These are phyloP conservation scores for Magnusiomyces magnusii DNA, from an alignment of 1,139 yeast species.

Conservation along the genomic window DNA sequence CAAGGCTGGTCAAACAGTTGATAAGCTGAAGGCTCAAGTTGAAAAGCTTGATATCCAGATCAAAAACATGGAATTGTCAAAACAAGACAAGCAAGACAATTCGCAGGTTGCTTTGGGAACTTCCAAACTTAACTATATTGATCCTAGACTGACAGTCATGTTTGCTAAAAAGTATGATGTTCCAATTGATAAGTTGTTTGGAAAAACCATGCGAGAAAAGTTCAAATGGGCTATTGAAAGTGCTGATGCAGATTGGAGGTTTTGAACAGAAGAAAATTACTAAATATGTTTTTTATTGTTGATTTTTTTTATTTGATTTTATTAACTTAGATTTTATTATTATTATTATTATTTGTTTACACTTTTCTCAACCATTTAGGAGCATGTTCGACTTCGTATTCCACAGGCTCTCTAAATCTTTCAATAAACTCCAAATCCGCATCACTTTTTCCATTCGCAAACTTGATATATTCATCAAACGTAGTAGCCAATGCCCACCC, in stretches of 20 bases:
- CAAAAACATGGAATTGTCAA: conserved; percentile 57
- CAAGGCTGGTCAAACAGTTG: conserved; percentile 49
- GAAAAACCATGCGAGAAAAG: conserved; percentile 85
- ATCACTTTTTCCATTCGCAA: conserved; percentile 90
- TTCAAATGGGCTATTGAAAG: conserved; percentile 95
- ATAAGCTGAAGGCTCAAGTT: conserved; percentile 65
- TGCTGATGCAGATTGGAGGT: conserved; percentile 82
- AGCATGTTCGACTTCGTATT: conserved; percentile 27
- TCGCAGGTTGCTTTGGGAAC: conserved; percentile 92
- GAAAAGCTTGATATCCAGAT: conserved; percentile 69
- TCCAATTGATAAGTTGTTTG: conserved; percentile 86
- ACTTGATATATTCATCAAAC: conserved; percentile 87
- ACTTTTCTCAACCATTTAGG: conserved; percentile 27
- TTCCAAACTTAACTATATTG: conserved; percentile 89
- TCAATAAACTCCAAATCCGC: conserved; percentile 61
- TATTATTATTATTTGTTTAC: no score
- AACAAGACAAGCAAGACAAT: conserved; percentile 89
- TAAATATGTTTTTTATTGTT: background rate
- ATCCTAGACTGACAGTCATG: conserved; percentile 86
- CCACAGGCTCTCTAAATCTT: conserved; percentile 25
- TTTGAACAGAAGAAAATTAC: conserved; percentile 25
- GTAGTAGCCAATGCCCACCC: conserved; percentile 94
- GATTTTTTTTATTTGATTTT: background rate
- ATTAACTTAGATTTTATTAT: no score
- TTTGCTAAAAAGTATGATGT: conserved; percentile 81